Evolutionary conservation across 2,329 filamentous ascomycete species (phyloP).

Genomic region (Ophiostoma australiae): DNA sequence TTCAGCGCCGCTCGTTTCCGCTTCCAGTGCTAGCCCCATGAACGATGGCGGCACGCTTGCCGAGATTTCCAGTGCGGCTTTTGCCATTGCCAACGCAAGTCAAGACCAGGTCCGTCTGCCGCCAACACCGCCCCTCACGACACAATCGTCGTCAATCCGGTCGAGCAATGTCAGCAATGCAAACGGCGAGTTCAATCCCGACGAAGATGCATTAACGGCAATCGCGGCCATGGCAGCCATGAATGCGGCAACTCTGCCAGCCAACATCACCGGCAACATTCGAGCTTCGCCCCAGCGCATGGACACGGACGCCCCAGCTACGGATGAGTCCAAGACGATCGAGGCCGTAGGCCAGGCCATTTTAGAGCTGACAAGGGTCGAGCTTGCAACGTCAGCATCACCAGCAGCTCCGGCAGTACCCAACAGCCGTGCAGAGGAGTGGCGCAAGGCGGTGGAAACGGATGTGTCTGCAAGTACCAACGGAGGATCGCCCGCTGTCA

Average conservation of each 20-base stretch:
- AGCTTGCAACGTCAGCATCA: not conserved
- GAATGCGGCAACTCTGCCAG: not conserved
- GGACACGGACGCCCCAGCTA: not conserved
- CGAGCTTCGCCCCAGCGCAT: not conserved
- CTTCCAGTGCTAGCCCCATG: not conserved
- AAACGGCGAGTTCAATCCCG: not conserved
- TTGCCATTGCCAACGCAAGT: not conserved
- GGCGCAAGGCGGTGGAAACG: slow-evolving; percentile 12
- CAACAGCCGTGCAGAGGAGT: slow-evolving; percentile 6
- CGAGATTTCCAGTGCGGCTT: slow-evolving; percentile 7
- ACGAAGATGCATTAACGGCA: slow-evolving; percentile 1
- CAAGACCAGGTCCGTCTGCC: not conserved
- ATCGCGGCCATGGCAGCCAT: slow-evolving; percentile 10
- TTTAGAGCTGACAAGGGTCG: slow-evolving; percentile 11
- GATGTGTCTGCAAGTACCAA: not conserved
- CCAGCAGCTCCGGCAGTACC: not conserved
- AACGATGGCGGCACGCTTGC: not conserved
- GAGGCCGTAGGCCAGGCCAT: slow-evolving; percentile 14
- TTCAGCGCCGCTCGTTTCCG: not conserved
- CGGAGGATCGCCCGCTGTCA: not conserved
- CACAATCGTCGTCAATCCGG: not conserved
- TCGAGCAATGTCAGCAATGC: not conserved
- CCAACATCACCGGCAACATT: not conserved
- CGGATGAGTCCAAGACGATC: not conserved
- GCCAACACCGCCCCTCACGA: not conserved